Evolutionary conservation across 164 flowering plant genomes (phyloP), one percentile per base, ranked within the genome.

Genomic region (Platanus orientalis): DNA sequence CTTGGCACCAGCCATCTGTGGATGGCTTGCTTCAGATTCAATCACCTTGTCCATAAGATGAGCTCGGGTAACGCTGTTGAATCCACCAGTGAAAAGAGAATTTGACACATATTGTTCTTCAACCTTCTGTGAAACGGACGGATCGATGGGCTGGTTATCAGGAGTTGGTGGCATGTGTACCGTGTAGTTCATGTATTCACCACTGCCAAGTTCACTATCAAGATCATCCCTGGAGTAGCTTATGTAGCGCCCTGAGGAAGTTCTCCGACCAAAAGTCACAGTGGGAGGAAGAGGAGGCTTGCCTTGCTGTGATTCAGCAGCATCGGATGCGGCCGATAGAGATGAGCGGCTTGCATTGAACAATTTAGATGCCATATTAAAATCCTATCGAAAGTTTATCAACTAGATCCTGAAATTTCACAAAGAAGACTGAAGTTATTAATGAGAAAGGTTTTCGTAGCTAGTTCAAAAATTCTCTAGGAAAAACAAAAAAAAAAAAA

Each of bases 1-100:
- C 64, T 80, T 86, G 0, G 79, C 75, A 6, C 91, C 88, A 24
- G 91, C 88, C 91, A 86, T 86, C 68, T 86, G 91, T 0, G 87
- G 87, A 69, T 86, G 87, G 64, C 25, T 80, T 0, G 78, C 56
- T 57, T 86, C 84, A 0, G 88, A 76, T 13, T 84, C 88, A 21
- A 78, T 84, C 50, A 82, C 88, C 72, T 80, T 83, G 53, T 86
- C 91, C 88, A 86, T 82, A 55, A 82, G 63, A 69, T 84, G 91
- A 42, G 88, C 88, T 21, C 86, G 72, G 34, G 86, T 80, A 2
- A 73, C 78, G 27, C 82, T 80, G 23, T 83, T 85, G 54, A 75
- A 81, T 2, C 90, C 90, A n/a, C 90, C 90, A 0, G 88, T 84
- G 52, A 85, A 85, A 28, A 85, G 52, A 3, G 90, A 85, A 69